Evolutionary conservation across 495 filamentous ascomycete genomes (phyloP).

Genomic region (Penicillium angulare): DNA sequence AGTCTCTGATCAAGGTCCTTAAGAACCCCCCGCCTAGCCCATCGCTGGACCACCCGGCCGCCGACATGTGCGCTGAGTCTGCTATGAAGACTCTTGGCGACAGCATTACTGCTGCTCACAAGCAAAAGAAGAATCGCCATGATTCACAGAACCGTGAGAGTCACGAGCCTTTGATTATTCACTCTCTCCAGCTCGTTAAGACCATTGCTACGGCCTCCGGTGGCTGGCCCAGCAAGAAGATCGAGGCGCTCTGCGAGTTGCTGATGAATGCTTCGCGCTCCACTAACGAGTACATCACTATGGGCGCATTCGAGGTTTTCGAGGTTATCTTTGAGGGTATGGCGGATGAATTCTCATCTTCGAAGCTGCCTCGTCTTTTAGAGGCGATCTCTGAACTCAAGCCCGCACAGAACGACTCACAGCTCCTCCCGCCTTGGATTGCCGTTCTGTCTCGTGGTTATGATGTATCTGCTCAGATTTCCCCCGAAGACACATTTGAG

Average conservation of each 20-base stretch:
- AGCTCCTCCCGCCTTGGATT: slow-evolving; percentile 92
- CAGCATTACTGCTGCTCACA: slow-evolving; percentile 59
- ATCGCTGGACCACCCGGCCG: slow-evolving; percentile 85
- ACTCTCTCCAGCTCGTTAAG: slow-evolving; percentile 87
- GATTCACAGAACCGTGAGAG: slow-evolving; percentile 46
- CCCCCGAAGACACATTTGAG: slow-evolving; percentile 81
- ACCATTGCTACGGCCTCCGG: slow-evolving; percentile 79
- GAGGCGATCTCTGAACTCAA: slow-evolving; percentile 85
- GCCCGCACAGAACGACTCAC: slow-evolving; percentile 85
- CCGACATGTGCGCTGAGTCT: slow-evolving; percentile 92
- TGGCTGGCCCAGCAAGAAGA: slow-evolving; percentile 96
- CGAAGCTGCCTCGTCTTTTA: slow-evolving; percentile 84
- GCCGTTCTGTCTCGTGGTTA: slow-evolving; percentile 91
- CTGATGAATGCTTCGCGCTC: slow-evolving; percentile 83
- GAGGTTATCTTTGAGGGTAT: slow-evolving; percentile 92
- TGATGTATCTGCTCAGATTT: slow-evolving; percentile 85
- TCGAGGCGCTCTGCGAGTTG: slow-evolving; percentile 84
- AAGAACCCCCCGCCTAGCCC: slow-evolving; percentile 83
- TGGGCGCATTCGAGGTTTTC: slow-evolving; percentile 94
- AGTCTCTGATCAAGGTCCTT: slow-evolving; percentile 80
- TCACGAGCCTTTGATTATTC: slow-evolving; percentile 81
- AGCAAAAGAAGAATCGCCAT: slow-evolving; percentile 63
- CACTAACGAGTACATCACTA: slow-evolving; percentile 90
- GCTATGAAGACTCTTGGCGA: slow-evolving; percentile 74
- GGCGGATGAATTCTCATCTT: slow-evolving; percentile 78